phyloP scores from a whole-genome alignment of 2,329 filamentous ascomycete species.

The Cladosporium austrohemisphaericum region DNA sequence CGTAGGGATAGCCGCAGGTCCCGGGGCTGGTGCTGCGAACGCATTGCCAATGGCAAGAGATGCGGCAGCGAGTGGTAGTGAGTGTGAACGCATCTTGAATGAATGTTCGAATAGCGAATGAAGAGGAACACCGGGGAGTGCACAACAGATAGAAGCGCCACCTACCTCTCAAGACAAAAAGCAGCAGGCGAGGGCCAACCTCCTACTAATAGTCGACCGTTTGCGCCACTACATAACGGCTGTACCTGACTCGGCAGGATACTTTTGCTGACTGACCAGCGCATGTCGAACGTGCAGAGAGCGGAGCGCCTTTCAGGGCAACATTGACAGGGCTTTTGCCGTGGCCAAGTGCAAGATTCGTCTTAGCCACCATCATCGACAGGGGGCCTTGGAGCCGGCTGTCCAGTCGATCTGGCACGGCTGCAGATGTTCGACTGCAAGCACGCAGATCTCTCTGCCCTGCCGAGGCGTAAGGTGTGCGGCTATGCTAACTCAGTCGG shows the following conservation, averaged over 20 bases:
- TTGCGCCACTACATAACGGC: constrained; percentile 3
- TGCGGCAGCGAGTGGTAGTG: background rate
- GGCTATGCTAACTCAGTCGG: too few relatives aligned
- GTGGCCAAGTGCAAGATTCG: background rate
- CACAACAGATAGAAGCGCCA: background rate
- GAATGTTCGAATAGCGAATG: background rate
- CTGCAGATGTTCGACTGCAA: background rate
- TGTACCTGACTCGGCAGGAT: constrained; percentile 16
- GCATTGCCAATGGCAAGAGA: background rate
- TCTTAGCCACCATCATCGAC: background rate
- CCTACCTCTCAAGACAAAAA: background rate
- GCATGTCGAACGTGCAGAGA: constrained; percentile 18
- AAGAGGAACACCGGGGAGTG: background rate
- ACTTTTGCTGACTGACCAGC: constrained; percentile 7
- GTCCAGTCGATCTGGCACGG: constrained; percentile 12
- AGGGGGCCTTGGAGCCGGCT: background rate
- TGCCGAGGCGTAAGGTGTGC: constrained; percentile 3
- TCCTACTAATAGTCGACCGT: constrained; percentile 10
- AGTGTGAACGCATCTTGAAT: constrained; percentile 9
- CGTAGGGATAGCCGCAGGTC: background rate
- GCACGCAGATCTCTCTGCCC: constrained; percentile 1
- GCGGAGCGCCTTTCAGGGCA: background rate
- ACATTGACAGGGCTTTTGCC: background rate
- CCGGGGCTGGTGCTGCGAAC: background rate
- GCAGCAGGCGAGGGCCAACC: background rate